Percentiles rank a stretch among this genome's conserved stretches.
Conservation (phyloP, 345 rosid genomes). For the Atalantia buxifolia region DNA sequence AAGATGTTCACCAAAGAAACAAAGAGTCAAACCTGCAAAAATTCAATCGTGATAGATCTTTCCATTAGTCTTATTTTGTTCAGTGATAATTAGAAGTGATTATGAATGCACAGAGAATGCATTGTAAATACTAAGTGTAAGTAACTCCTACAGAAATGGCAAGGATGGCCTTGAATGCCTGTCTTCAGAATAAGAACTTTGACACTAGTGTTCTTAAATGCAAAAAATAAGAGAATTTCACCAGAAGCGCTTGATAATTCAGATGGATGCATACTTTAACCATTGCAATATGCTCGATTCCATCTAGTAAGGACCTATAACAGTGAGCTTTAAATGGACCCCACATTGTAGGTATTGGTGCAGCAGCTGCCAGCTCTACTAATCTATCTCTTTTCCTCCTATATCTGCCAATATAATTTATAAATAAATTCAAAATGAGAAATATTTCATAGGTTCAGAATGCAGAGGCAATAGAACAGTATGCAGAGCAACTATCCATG, state of each 20-base stretch:
- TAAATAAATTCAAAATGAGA: background rate
- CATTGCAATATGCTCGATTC: constrained; percentile 97
- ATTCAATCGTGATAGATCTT: background rate
- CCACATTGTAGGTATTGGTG: constrained; percentile 88
- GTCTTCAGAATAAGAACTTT: background rate
- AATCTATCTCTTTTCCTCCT: constrained; percentile 82
- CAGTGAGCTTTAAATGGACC: constrained; percentile 87
- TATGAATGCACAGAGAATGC: background rate
- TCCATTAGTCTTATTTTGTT: background rate
- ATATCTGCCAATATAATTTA: constrained; percentile 42
- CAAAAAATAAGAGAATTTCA: background rate
- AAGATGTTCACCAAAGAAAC: background rate
- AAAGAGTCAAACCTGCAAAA: background rate
- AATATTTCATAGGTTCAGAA: background rate
- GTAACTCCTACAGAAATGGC: background rate
- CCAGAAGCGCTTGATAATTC: background rate
- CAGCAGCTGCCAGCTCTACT: constrained; percentile 65
- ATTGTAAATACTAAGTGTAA: background rate
- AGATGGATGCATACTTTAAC: constrained; percentile 56
- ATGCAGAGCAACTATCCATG: background rate
- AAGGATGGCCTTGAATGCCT: background rate
- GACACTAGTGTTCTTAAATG: background rate
- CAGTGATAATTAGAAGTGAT: background rate
- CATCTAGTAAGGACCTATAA: constrained; percentile 75
- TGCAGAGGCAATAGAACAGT: background rate